Conservation (phyloP, 331 rosid species). For the Pyracantha coccinea region DNA sequence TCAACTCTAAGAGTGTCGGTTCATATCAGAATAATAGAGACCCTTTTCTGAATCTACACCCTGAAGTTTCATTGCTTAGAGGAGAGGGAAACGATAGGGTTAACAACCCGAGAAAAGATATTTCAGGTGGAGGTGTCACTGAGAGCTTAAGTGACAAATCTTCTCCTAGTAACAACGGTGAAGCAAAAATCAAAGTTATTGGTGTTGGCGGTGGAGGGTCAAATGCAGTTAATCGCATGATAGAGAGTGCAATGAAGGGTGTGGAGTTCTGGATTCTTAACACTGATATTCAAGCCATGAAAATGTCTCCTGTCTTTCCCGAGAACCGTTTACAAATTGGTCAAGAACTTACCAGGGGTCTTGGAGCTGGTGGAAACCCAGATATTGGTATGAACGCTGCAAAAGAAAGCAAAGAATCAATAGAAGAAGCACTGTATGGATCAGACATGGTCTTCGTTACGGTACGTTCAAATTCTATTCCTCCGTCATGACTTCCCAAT, state of each 20-base stretch:
- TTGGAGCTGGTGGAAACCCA: slow-evolving; percentile 98
- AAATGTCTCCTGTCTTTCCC: slow-evolving; percentile 80
- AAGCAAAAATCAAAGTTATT: slow-evolving; percentile 85
- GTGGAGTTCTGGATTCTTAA: slow-evolving; percentile 97
- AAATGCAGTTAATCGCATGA: slow-evolving; percentile 97
- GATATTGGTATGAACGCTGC: slow-evolving; percentile 99
- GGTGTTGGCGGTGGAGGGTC: slow-evolving; percentile 99
- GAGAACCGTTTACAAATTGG: slow-evolving; percentile 87
- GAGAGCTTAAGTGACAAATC: slow-evolving; percentile 44
- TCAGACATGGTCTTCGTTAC: slow-evolving; percentile 98
- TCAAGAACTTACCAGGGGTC: slow-evolving; percentile 94
- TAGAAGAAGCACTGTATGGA: slow-evolving; percentile 86
- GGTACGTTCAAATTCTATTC: slow-evolving; percentile 41
- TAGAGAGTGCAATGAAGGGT: slow-evolving; percentile 93
- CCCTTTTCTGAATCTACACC: slow-evolving; percentile 87
- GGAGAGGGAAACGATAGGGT: slow-evolving; percentile 53
- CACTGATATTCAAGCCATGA: slow-evolving; percentile 95
- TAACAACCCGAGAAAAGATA: slow-evolving; percentile 55
- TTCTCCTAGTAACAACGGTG: slow-evolving; percentile 45
- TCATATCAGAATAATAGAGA: slow-evolving; percentile 56
- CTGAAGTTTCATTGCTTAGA: slow-evolving; percentile 91
- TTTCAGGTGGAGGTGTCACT: slow-evolving; percentile 34
- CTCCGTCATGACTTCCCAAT: slow-evolving; percentile 14
- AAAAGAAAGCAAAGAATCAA: slow-evolving; percentile 73
- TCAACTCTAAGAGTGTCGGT: slow-evolving; percentile 47